Evolutionary conservation across 768 basidiomycete species (phyloP).

Genomic region (Crassisporium funariophilum): DNA sequence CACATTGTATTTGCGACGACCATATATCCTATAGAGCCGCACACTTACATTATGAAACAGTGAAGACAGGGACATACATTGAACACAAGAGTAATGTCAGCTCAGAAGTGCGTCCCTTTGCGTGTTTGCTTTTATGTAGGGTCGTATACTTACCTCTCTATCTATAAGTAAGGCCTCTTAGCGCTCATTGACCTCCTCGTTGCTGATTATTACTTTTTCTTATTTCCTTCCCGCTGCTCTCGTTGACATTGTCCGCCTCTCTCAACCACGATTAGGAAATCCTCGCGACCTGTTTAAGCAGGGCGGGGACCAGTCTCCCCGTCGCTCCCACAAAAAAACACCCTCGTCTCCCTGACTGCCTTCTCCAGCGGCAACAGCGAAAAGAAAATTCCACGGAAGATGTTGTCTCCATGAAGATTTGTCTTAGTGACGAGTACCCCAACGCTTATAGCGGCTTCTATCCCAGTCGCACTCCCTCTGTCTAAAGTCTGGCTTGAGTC

Average conservation of each 20-base stretch:
- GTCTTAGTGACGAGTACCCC: constrained; percentile 7
- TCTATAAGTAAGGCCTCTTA: neutral
- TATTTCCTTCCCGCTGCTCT: neutral
- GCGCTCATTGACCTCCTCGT: neutral
- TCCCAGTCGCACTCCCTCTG: constrained; percentile 24
- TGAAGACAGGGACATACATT: too few species aligned
- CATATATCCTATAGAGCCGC: too few species aligned
- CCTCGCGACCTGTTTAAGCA: neutral
- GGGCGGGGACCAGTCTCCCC: neutral
- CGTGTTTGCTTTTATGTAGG: too few species aligned
- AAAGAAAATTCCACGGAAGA: neutral
- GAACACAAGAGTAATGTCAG: too few species aligned
- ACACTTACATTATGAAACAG: too few species aligned
- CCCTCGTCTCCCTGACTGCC: neutral
- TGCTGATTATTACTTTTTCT: neutral
- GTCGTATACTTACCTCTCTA: too few species aligned
- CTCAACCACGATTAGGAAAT: neutral
- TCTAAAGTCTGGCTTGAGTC: constrained; percentile 33
- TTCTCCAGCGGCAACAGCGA: neutral
- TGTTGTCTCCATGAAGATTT: neutral
- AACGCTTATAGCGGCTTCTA: constrained; percentile 29
- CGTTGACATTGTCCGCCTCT: neutral
- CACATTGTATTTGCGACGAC: too few species aligned
- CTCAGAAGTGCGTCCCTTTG: too few species aligned
- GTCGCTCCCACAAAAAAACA: too few species aligned